phyloP scores from a whole-genome alignment of 768 basidiomycete genomes.

The Rhodotorula paludigena region DNA sequence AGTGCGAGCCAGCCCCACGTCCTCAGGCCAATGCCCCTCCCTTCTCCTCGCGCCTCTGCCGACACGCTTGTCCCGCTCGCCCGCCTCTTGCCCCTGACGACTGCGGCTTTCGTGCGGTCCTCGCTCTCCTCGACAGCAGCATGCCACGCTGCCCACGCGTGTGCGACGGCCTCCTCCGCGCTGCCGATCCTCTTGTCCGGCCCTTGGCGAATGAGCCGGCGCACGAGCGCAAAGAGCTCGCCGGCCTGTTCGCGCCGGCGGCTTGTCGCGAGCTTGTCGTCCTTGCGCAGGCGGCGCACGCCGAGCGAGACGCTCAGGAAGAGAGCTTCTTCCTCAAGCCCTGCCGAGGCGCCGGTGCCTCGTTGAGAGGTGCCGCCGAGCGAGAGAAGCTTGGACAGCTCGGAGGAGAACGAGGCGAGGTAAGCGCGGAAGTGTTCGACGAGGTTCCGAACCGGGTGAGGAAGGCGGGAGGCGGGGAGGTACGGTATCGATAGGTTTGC shows the following conservation, averaged over 20 bases:
- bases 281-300: background rate
- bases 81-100: background rate
- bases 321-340: slow-evolving; percentile 13
- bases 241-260: slow-evolving; percentile 1
- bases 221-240: slow-evolving; percentile 7
- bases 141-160: slow-evolving; percentile 1
- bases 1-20: slow-evolving; percentile 14
- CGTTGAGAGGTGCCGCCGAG: background rate
- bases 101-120: background rate
- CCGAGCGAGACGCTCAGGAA: slow-evolving; percentile 17
- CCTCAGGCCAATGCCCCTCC: background rate
- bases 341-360: background rate
- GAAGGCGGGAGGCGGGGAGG: background rate
- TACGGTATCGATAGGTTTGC: background rate
- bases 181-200: no score
- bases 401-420: slow-evolving; percentile 5
- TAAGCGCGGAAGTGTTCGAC: background rate
- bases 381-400: slow-evolving; percentile 6
- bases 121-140: slow-evolving; percentile 7
- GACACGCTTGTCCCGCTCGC: background rate
- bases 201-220: slow-evolving; percentile 1
- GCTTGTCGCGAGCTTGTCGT: background rate
- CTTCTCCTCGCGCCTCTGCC: background rate
- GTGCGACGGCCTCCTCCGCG: background rate
- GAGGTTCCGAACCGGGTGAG: background rate